Base-by-base conservation (phyloP, 306 rosid genomes). In the Oxytropis ochrocephala region DNA sequence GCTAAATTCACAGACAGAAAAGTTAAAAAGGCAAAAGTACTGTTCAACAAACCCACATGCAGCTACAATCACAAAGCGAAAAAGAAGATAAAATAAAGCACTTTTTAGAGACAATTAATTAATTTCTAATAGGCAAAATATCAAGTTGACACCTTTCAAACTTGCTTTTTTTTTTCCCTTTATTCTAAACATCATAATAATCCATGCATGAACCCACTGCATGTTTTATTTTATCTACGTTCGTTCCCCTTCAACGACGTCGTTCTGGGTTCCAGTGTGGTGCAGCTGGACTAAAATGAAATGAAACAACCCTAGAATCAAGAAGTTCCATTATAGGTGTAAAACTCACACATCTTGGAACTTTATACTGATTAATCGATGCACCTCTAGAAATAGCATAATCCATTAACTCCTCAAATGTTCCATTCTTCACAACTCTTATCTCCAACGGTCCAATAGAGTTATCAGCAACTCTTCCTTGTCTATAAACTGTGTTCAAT, bases 361-460 rank as follows among this genome's bases (percentile, higher is more conserved):
- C 97, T 68, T 94, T 94, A 76, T 94, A 94, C 76, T 94, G 97
- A 59, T 94, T 94, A 13, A 94, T 91, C 0, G 97, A 91, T 1
- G 99, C 99, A 0, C 99, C 99, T 29, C 96, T 79, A 0, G 96
- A 91, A 27, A 94, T 94, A 8, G 97, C 97, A 19, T 88, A 94
- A 64, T 94, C 99, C 99, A 94, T 94, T 1, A 94, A 65, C 72
- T 91, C 99, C 71, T 94, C 99, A 70, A 91, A 91, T 1, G 99
- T 94, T 0, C 99, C 97, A 50, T 74, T 91, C 63, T 87, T 91
- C 41, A 94, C 99, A 46, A 91, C 97, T 43, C 89, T 67, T 6
- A 94, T 94, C 76, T 94, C 97, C 12, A 94, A 73, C 0, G 99
- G 95, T 8, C 99, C 99, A 49, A 94, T 89, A 2, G 99, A 89